Conservation (phyloP, 768 basidiomycete genomes). For the Gelatoporia subvermispora region DNA sequence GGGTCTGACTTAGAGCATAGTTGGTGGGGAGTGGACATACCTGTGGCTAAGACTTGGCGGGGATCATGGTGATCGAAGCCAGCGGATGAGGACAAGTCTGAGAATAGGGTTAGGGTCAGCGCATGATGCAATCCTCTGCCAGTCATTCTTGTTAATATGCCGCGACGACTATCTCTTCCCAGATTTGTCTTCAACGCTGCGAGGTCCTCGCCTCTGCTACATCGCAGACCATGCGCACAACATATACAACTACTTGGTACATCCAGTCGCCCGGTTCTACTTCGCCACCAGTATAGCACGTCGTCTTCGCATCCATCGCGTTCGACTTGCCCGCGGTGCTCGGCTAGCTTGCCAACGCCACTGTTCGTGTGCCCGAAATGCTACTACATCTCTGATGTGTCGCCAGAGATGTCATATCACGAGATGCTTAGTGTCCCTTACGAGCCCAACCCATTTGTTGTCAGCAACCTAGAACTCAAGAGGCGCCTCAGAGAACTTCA, state of each 20-base stretch:
- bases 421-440: conserved; percentile 63
- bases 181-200: too few species aligned
- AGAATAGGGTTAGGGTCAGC: conserved; percentile 7
- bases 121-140: too few species aligned
- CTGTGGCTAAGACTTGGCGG: too few species aligned
- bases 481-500: conserved; percentile 68
- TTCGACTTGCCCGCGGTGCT: conserved; percentile 57
- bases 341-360: conserved; percentile 49
- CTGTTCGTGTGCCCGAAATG: conserved; percentile 78
- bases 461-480: conserved; percentile 60
- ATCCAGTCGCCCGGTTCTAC: too few species aligned
- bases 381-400: conserved; percentile 56
- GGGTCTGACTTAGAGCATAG: neutral
- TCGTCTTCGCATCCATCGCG: neutral
- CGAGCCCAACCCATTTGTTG: conserved; percentile 62
- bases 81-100: neutral
- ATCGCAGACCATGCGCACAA: too few species aligned
- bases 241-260: neutral
- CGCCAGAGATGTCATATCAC: conserved; percentile 53
- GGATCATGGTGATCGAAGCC: neutral
- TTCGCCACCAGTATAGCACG: neutral
- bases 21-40: neutral
- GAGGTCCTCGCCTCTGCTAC: too few species aligned
- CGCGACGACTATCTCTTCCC: too few species aligned
- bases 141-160: too few species aligned